phyloP scores from a whole-genome alignment of 23 red algal species.

The Gracilariopsis chorda region DNA sequence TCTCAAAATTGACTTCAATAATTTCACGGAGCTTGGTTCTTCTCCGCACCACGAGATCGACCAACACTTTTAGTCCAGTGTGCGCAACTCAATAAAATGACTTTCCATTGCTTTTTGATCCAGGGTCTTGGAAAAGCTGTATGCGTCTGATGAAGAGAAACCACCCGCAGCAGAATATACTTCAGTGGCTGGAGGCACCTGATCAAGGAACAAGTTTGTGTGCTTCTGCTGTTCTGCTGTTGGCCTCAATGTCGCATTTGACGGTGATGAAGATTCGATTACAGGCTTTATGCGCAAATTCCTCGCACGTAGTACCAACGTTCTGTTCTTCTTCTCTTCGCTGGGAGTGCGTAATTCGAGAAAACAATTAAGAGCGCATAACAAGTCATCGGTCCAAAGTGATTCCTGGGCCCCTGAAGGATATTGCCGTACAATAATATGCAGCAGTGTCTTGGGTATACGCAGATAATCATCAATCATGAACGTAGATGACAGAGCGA shows the following conservation, averaged over 20 bases:
- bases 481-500: background rate
- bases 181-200: background rate
- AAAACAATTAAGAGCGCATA: background rate
- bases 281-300: too few relatives aligned
- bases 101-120: background rate
- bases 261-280: background rate
- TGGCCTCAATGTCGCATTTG: background rate
- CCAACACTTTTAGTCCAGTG: too few relatives aligned
- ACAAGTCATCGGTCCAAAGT: background rate
- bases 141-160: background rate
- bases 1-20: too few relatives aligned
- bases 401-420: background rate
- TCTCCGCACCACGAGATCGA: too few relatives aligned
- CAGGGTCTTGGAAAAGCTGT: background rate
- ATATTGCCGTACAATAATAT: background rate
- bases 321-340: background rate
- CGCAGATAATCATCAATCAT: too few relatives aligned
- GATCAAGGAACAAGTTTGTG: background rate
- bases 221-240: background rate
- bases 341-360: background rate
- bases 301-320: background rate
- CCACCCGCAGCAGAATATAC: background rate
- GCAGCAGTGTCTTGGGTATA: background rate
- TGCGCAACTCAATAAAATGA: background rate
- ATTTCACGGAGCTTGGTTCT: too few relatives aligned